Conservation (phyloP, 2,329 filamentous ascomycete species). For the Pseudocercospora cruenta region DNA sequence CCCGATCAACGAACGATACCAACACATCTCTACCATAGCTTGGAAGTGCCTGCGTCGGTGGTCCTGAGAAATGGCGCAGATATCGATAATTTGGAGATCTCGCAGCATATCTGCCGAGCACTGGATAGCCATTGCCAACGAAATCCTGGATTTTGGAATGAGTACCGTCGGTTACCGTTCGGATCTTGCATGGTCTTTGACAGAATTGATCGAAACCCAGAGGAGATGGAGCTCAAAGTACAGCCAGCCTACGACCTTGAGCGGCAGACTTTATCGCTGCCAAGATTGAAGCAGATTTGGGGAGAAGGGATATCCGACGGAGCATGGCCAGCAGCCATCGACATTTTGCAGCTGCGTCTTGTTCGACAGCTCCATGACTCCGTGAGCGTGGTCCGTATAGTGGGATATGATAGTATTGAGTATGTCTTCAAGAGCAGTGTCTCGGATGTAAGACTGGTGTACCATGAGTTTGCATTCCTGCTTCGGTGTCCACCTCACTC, state of each 20-base stretch:
- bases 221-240: background rate
- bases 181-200: background rate
- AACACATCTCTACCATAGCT: background rate
- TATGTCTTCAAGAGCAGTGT: background rate
- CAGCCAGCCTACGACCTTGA: background rate
- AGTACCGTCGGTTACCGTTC: background rate
- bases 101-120: background rate
- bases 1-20: background rate
- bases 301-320: background rate
- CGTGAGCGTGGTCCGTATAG: background rate
- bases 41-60: background rate
- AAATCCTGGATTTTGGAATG: background rate
- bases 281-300: background rate
- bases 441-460: background rate
- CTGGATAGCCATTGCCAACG: background rate
- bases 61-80: background rate
- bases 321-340: background rate
- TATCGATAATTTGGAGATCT: background rate
- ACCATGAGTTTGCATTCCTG: background rate
- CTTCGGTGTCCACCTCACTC: background rate
- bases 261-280: background rate
- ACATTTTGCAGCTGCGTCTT: background rate
- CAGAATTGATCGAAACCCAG: background rate
- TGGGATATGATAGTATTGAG: background rate
- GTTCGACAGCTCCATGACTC: background rate